phyloP scores from a whole-genome alignment of 768 basidiomycete genomes.

The Sarcodon aspratus region DNA sequence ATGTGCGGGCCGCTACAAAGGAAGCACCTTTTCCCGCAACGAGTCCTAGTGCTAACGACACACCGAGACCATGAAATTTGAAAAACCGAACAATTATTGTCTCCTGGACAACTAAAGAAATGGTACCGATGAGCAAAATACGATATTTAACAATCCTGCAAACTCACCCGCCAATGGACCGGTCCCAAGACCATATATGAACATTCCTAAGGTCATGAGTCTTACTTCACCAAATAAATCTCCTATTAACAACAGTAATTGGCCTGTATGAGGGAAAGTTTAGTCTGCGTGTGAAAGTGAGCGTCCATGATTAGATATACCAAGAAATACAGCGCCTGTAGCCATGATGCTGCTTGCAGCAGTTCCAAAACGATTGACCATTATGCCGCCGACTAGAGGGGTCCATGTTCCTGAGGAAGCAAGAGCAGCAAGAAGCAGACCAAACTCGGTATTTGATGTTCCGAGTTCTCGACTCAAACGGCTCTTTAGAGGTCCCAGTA shows the following conservation, averaged over 20 bases:
- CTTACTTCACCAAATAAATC: conserved; percentile 49
- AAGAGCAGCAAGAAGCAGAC: conserved; percentile 65
- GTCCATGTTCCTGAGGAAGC: conserved; percentile 71
- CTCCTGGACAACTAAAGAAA: conserved; percentile 54
- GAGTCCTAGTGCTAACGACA: conserved; percentile 67
- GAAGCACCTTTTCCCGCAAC: conserved; percentile 72
- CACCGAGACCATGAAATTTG: conserved; percentile 60
- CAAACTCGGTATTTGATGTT: conserved; percentile 69
- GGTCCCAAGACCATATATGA: conserved; percentile 70
- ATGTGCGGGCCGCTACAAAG: conserved; percentile 64
- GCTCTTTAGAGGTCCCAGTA: conserved; percentile 72
- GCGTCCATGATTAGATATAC: conserved; percentile 17
- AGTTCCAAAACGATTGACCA: conserved; percentile 62
- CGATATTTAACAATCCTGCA: not conserved
- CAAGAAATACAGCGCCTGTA: conserved; percentile 58
- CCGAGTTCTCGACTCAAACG: conserved; percentile 56
- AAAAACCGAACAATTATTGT: conserved; percentile 80
- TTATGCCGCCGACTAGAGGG: conserved; percentile 64
- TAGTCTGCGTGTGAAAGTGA: not conserved
- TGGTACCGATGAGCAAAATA: not conserved
- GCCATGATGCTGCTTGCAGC: conserved; percentile 63
- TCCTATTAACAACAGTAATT: conserved; percentile 55
- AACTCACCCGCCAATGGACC: conserved; percentile 48
- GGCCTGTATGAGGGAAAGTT: conserved; percentile 32
- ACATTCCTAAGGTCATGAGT: conserved; percentile 65